Conservation (phyloP, 495 filamentous ascomycete species). For the Pseudotulostoma volvatum region DNA sequence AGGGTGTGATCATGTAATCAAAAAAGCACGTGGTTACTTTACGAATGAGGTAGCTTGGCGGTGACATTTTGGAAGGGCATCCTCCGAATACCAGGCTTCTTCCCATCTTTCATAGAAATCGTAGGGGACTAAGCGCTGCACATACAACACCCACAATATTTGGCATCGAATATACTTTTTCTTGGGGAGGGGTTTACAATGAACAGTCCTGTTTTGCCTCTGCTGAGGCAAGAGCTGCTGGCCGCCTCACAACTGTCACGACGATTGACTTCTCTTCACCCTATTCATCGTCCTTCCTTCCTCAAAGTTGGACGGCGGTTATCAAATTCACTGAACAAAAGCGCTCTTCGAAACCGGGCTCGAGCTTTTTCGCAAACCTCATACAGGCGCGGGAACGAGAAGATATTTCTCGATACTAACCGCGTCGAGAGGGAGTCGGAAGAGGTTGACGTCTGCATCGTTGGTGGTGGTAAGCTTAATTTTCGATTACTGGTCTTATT, state of each 20-base stretch:
- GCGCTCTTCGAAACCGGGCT: slow-evolving; percentile 11
- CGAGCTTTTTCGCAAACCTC: slow-evolving; percentile 35
- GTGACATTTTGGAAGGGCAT: too few species aligned
- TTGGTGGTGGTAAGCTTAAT: slow-evolving; percentile 58
- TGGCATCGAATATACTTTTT: too few species aligned
- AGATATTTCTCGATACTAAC: slow-evolving; percentile 55
- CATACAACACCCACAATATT: too few species aligned
- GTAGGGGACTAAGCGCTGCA: too few species aligned
- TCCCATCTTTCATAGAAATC: too few species aligned
- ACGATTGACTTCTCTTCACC: slow-evolving; percentile 12
- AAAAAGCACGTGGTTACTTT: too few species aligned
- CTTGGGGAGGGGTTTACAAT: too few species aligned
- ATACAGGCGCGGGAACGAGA: slow-evolving; percentile 28
- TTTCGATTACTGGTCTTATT: slow-evolving; percentile 1
- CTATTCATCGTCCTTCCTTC: slow-evolving; percentile 12
- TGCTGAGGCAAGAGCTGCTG: slow-evolving; percentile 29
- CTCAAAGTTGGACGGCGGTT: slow-evolving; percentile 10
- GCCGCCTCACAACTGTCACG: slow-evolving; percentile 15
- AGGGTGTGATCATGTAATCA: too few species aligned
- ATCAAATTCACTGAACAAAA: slow-evolving; percentile 11
- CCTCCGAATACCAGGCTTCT: too few species aligned
- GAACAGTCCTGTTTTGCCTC: slow-evolving; percentile 24
- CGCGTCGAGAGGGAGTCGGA: slow-evolving; percentile 74
- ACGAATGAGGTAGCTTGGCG: too few species aligned
- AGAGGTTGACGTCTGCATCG: slow-evolving; percentile 89